Evolutionary conservation across 2,329 filamentous ascomycete species (phyloP), one percentile per base, ranked within the genome.

Genomic region (Alternaria sp.): DNA sequence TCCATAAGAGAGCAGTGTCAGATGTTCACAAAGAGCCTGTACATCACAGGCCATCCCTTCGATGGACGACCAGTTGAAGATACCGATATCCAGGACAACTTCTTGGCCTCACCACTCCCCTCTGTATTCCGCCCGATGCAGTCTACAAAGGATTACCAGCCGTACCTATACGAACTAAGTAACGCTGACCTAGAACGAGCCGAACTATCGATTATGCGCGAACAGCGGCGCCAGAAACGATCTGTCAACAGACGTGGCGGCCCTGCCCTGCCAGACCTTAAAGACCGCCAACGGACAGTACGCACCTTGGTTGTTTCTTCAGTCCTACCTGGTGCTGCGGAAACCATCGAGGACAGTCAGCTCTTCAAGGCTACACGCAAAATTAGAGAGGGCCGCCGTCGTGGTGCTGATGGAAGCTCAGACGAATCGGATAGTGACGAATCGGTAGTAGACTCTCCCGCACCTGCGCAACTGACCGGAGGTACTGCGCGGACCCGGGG

Each of bases 1-100:
- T 97, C 93, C 62, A 99, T 99, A 73, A 91, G 95, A 63, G 95
- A 99, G 79, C 95, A 99, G 80, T 89, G 90, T 41, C 95, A 99
- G 76, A 86, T 98, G 30, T 99, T 97, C 78, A 96, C 93, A 6
- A 91, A 93, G 76, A 96, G 93, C 73, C 82, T 99, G 61, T 98
- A 97, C 80, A 92, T 95, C 71, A 88, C 96, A 54, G 93, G 94
- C 3, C 94, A 99, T 81, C 90, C 93, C 26, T 99, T 99, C 72
- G 95, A 99, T 75, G 95, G 95, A 51, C 88, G 95, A 36, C 93
- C 93, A 3, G 86, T 98, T 22, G 95, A 98, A 68, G 95, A 99
- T 75, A 88, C 93, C 6, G 95, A 99, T 74, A 86, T 99, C 26
- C 88, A 92, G 59, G 85, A 91, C 54, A 90, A 92, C 56, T 96